Conservation (phyloP, 2,329 filamentous ascomycete genomes). For the Huntiella decipiens region DNA sequence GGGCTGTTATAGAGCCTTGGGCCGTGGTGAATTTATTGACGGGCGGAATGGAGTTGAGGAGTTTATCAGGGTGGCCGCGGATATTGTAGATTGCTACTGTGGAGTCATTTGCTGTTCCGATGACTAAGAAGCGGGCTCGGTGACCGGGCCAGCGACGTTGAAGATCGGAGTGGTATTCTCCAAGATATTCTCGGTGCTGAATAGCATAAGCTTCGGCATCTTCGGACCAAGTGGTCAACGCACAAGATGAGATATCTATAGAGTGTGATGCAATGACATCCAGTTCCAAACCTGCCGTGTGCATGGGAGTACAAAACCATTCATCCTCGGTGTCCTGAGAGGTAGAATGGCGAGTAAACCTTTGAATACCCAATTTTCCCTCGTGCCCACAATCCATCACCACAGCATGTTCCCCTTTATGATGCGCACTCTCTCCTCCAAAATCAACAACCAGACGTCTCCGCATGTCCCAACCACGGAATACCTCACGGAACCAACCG, state of each 20-base stretch:
- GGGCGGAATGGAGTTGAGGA: constrained; percentile 51
- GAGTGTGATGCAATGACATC: constrained; percentile 47
- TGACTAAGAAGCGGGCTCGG: constrained; percentile 58
- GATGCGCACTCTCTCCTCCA: constrained; percentile 55
- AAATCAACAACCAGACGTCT: constrained; percentile 77
- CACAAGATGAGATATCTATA: constrained; percentile 56
- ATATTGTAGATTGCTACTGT: constrained; percentile 45
- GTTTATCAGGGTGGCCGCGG: constrained; percentile 32
- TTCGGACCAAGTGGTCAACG: constrained; percentile 53
- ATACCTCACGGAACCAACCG: constrained; percentile 58
- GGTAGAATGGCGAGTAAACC: background rate
- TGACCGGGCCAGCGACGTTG: constrained; percentile 49
- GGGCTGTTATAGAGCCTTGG: constrained; percentile 39
- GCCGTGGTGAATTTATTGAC: constrained; percentile 39
- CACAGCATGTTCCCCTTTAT: constrained; percentile 58
- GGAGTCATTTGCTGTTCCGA: constrained; percentile 59
- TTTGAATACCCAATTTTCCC: background rate
- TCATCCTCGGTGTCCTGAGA: too few species aligned
- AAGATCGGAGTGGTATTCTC: background rate
- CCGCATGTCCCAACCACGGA: constrained; percentile 82
- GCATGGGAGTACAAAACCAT: background rate
- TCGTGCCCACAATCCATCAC: constrained; percentile 53
- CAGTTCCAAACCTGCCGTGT: constrained; percentile 25
- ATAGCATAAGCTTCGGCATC: constrained; percentile 25
- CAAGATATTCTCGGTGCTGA: background rate